Conservation (phyloP, 2,329 filamentous ascomycete species). For the Sporothrix globosa region DNA sequence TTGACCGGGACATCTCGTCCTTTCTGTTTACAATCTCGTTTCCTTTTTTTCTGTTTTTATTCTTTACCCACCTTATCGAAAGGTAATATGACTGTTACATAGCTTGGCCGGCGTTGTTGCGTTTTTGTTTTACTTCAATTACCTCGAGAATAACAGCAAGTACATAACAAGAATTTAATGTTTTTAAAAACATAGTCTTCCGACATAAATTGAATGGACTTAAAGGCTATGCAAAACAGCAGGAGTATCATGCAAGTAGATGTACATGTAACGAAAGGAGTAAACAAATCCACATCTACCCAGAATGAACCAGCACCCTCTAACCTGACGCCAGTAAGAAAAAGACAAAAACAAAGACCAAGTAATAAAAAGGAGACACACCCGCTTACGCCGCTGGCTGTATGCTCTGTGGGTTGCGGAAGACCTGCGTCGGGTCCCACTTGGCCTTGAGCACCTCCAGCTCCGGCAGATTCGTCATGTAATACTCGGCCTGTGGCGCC, state of each 20-base stretch:
- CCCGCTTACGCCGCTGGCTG: slow-evolving; percentile 19
- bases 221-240: neutral
- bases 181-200: neutral
- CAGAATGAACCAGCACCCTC: slow-evolving; percentile 16
- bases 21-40: neutral
- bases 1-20: neutral
- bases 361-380: neutral
- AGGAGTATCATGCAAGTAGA: neutral
- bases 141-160: neutral
- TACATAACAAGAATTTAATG: neutral
- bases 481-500: slow-evolving; percentile 52
- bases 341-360: neutral
- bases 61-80: neutral
- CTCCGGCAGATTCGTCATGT: slow-evolving; percentile 55
- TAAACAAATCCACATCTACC: neutral
- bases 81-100: neutral
- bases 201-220: neutral
- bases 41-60: neutral
- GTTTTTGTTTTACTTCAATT: neutral
- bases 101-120: slow-evolving; percentile 14
- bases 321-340: slow-evolving; percentile 1
- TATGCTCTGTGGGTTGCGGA: slow-evolving; percentile 63
- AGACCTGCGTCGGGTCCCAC: slow-evolving; percentile 58
- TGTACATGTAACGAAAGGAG: neutral
- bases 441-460: slow-evolving; percentile 55